Evolutionary conservation across 306 rosid genomes (phyloP).

Genomic region (Cucurbita moschata): DNA sequence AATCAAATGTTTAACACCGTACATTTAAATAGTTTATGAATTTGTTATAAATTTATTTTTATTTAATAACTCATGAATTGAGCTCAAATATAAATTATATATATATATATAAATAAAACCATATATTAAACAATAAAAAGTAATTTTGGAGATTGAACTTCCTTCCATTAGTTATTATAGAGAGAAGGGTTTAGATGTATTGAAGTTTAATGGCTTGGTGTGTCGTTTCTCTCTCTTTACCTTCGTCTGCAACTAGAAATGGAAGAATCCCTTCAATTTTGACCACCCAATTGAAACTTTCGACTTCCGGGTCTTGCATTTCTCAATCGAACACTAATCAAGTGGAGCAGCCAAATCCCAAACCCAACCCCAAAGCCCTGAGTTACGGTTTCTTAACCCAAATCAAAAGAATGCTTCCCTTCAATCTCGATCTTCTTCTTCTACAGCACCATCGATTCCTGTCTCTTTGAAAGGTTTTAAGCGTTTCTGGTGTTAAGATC

Average conservation of each 20-base stretch:
- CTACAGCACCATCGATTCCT: background rate
- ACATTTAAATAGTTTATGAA: too few relatives aligned
- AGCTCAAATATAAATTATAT: too few relatives aligned
- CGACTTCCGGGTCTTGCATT: background rate
- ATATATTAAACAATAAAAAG: too few relatives aligned
- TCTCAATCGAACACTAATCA: background rate
- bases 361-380: background rate
- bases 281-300: background rate
- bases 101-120: too few relatives aligned
- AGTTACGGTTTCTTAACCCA: background rate
- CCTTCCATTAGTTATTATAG: too few relatives aligned
- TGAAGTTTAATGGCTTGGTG: background rate
- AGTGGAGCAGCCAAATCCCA: background rate
- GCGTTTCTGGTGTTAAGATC: constrained; percentile 1
- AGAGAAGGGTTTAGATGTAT: too few relatives aligned
- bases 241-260: background rate
- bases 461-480: background rate
- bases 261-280: background rate
- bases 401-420: background rate
- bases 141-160: too few relatives aligned
- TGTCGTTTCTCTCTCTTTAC: background rate
- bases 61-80: too few relatives aligned
- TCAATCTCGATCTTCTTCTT: background rate
- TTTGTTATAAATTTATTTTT: too few relatives aligned
- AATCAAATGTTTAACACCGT: too few relatives aligned